Conservation (phyloP, 306 rosid genomes). For the Prinsepia uniflora region DNA sequence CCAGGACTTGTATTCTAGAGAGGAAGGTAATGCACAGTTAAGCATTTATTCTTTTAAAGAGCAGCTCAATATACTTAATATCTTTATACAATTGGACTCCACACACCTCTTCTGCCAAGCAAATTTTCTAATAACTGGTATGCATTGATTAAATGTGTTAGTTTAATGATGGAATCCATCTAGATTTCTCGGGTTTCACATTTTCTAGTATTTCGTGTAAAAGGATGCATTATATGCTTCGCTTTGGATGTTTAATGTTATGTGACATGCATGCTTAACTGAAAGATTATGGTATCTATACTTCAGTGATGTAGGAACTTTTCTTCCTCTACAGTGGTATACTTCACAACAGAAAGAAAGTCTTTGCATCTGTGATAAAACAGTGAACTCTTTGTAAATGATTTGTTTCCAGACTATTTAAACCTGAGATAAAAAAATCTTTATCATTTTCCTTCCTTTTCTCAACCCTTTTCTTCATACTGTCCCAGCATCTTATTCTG, state of each 20-base stretch:
- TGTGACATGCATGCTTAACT: not conserved
- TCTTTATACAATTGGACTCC: not conserved
- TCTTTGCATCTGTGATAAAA: not conserved
- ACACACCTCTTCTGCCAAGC: not conserved
- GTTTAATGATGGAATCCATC: not conserved
- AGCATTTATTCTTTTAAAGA: not conserved
- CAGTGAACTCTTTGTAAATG: too few relatives aligned
- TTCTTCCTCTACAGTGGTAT: not conserved
- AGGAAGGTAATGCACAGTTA: constrained; percentile 60
- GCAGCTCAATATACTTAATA: constrained; percentile 3
- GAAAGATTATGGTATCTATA: not conserved
- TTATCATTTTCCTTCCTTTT: not conserved
- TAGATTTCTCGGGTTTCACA: not conserved
- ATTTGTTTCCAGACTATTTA: too few relatives aligned
- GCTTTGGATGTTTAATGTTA: not conserved
- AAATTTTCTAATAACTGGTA: not conserved
- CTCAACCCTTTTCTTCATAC: not conserved
- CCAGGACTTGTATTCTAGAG: constrained; percentile 46
- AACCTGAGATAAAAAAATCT: too few relatives aligned
- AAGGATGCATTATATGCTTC: not conserved
- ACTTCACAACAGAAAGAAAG: not conserved
- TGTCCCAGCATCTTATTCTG: not conserved
- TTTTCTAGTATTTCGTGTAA: not conserved
- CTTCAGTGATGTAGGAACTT: constrained; percentile 2
- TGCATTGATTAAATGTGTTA: not conserved